Conservation (phyloP, 495 filamentous ascomycete genomes). For the Aspergillus panamensis region DNA sequence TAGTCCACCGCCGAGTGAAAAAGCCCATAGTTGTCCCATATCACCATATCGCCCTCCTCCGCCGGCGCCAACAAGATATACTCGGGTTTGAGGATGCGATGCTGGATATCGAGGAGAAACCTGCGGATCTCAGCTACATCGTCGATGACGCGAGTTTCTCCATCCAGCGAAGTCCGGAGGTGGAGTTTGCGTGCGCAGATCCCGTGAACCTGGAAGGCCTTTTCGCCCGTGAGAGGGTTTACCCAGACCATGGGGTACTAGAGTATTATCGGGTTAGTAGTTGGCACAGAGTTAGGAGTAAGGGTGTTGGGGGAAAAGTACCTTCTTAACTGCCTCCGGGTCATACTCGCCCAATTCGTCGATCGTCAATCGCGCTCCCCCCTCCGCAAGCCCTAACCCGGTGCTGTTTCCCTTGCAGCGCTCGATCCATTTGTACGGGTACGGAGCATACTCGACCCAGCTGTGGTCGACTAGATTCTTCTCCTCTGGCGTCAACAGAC, state of each 20-base stretch:
- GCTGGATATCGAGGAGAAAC: constrained; percentile 6
- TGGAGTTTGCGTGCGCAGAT: constrained; percentile 4
- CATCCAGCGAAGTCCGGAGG: not conserved
- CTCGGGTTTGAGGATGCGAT: constrained; percentile 9
- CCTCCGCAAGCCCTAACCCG: constrained; percentile 1
- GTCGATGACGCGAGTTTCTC: not conserved
- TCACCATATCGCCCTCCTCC: constrained; percentile 9
- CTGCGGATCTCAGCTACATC: constrained; percentile 1
- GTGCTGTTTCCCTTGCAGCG: constrained; percentile 4
- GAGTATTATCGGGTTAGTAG: not conserved
- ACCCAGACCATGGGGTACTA: constrained; percentile 12
- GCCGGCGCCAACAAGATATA: constrained; percentile 6
- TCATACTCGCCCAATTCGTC: constrained; percentile 13
- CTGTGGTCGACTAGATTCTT: constrained; percentile 1
- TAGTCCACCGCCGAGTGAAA: constrained; percentile 13
- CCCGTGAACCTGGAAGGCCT: constrained; percentile 7
- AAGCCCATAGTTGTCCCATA: constrained; percentile 13
- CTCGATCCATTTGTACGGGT: constrained; percentile 10
- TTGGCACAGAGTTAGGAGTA: no score
- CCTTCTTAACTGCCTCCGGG: not conserved
- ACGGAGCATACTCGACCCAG: constrained; percentile 6
- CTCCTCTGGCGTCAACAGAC: not conserved
- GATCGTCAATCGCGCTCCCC: not conserved
- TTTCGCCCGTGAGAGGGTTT: constrained; percentile 8
- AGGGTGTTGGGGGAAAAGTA: not conserved